Evolutionary conservation across 257 asterid genomes (phyloP).

Genomic region (Verbascum thapsus): DNA sequence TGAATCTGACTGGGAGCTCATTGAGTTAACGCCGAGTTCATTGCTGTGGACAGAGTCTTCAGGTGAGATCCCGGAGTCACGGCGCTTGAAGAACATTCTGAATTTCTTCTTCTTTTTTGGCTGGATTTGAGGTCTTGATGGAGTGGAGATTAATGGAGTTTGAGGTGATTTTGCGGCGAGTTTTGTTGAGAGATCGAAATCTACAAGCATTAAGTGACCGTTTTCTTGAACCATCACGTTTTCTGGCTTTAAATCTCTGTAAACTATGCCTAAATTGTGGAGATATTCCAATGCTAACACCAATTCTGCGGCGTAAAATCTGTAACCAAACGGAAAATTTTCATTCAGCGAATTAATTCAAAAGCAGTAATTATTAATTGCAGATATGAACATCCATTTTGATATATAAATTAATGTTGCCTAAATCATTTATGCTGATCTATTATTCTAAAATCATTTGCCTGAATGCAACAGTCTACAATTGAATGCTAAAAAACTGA

Average conservation of each 20-base stretch:
- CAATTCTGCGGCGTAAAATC: constrained; percentile 93
- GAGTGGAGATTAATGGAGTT: constrained; percentile 34
- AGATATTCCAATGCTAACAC: constrained; percentile 83
- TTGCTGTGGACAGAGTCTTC: constrained; percentile 44
- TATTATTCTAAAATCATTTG: background rate
- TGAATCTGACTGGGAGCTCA: constrained; percentile 43
- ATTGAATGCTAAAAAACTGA: background rate
- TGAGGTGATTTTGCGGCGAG: constrained; percentile 56
- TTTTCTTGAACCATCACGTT: constrained; percentile 88
- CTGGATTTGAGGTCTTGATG: constrained; percentile 29
- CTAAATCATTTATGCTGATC: background rate
- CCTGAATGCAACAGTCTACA: background rate
- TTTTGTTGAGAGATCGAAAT: constrained; percentile 86
- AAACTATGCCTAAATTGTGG: constrained; percentile 76
- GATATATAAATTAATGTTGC: too few relatives aligned
- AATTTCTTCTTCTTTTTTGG: constrained; percentile 38
- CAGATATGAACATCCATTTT: too few relatives aligned
- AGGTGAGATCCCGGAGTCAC: constrained; percentile 51
- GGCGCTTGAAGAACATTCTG: constrained; percentile 32
- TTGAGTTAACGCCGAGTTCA: constrained; percentile 35
- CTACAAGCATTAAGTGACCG: constrained; percentile 90
- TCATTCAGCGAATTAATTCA: too few relatives aligned
- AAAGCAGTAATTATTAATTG: too few relatives aligned
- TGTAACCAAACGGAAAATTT: constrained; percentile 24
- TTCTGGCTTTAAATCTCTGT: constrained; percentile 94